Conservation (phyloP, 2,329 filamentous ascomycete genomes). For the Periconia macrospinosa region DNA sequence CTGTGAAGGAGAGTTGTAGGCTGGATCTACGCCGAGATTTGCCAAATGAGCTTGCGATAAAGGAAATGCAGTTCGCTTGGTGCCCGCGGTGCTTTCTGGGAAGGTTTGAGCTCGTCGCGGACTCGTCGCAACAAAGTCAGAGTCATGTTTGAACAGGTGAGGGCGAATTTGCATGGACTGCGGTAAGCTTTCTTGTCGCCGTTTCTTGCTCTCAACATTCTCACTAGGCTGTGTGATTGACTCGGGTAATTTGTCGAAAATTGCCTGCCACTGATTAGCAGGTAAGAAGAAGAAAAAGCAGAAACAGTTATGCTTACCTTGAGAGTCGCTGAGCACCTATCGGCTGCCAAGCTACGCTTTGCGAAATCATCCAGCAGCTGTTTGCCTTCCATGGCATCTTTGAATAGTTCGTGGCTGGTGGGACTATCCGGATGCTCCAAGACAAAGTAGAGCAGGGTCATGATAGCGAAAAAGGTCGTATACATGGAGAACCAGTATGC, state of each 20-base stretch:
- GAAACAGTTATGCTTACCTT: conserved; percentile 57
- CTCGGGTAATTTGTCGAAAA: conserved; percentile 84
- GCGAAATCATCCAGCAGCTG: conserved; percentile 79
- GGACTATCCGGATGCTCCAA: conserved; percentile 77
- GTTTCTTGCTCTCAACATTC: conserved; percentile 45
- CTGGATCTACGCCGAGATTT: conserved; percentile 29
- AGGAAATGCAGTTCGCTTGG: conserved; percentile 30
- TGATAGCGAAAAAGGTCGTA: conserved; percentile 78
- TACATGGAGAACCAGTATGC: conserved; percentile 88
- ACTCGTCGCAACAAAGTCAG: conserved; percentile 19
- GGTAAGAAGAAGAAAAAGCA: neutral
- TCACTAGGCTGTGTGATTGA: conserved; percentile 53
- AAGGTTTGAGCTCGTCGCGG: conserved; percentile 41
- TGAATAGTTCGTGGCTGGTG: conserved; percentile 76
- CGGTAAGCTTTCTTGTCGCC: conserved; percentile 42
- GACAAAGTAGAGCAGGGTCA: conserved; percentile 78
- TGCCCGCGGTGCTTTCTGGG: conserved; percentile 34
- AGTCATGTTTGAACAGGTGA: conserved; percentile 26
- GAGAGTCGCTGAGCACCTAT: conserved; percentile 78
- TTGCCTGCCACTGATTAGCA: conserved; percentile 53
- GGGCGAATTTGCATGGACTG: conserved; percentile 29
- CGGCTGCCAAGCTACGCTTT: conserved; percentile 83
- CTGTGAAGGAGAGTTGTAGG: conserved; percentile 28
- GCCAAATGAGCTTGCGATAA: conserved; percentile 32
- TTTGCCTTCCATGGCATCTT: conserved; percentile 82